Evolutionary conservation across 1,284 basidiomycete genomes (phyloP).

Genomic region (Cutaneotrichosporon curvatum): DNA sequence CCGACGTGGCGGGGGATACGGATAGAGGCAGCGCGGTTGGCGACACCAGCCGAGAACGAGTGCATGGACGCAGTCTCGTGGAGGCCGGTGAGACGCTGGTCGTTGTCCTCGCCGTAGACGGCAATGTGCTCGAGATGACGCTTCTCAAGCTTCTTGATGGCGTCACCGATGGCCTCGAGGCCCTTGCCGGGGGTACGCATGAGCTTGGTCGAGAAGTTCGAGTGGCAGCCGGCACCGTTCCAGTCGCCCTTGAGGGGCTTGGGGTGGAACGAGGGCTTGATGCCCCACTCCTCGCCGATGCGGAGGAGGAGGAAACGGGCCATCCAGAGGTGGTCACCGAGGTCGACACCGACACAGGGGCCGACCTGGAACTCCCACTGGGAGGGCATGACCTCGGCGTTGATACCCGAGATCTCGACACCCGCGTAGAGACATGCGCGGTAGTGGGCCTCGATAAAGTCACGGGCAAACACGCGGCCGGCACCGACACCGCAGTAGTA

Average conservation of each 20-base stretch:
- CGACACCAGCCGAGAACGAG: constrained; percentile 87
- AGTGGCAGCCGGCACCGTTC: constrained; percentile 98
- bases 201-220: constrained; percentile 84
- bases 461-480: constrained; percentile 96
- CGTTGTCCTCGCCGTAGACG: constrained; percentile 95
- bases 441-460: constrained; percentile 99
- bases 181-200: constrained; percentile 86
- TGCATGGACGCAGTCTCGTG: constrained; percentile 97
- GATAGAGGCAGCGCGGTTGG: constrained; percentile 90
- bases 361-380: constrained; percentile 99
- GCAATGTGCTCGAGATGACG: constrained; percentile 87
- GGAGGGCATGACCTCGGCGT: constrained; percentile 99
- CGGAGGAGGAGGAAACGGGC: constrained; percentile 87
- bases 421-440: constrained; percentile 84
- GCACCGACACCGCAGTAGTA: constrained; percentile 99
- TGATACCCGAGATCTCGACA: constrained; percentile 98
- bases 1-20: constrained; percentile 69
- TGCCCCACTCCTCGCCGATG: constrained; percentile 95
- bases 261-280: constrained; percentile 94
- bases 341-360: constrained; percentile 92
- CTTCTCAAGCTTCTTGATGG: constrained; percentile 81
- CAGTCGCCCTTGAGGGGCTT: constrained; percentile 96
- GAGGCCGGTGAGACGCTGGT: constrained; percentile 77
- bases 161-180: constrained; percentile 86
- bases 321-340: constrained; percentile 99